These are phyloP conservation scores for Penicillium macrosclerotiorum DNA, from an alignment of 495 filamentous ascomycete species.

Conservation along the genomic window DNA sequence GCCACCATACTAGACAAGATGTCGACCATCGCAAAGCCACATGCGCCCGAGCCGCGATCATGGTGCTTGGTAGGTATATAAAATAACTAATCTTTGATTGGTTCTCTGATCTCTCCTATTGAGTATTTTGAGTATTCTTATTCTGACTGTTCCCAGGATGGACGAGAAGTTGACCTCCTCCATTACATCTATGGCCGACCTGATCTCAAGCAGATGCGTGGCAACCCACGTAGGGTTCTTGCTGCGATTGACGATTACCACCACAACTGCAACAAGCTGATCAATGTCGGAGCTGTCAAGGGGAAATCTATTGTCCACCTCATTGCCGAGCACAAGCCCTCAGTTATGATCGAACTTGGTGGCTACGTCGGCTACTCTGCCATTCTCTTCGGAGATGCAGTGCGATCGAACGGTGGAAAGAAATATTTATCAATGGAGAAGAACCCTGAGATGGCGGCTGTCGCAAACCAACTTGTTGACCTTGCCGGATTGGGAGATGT, in stretches of 20 bases:
- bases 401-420: constrained; percentile 51
- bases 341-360: constrained; percentile 68
- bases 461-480: constrained; percentile 56
- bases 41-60: not conserved
- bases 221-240: constrained; percentile 56
- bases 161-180: constrained; percentile 66
- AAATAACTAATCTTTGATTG: too few relatives aligned
- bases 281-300: constrained; percentile 69
- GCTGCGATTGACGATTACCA: constrained; percentile 55
- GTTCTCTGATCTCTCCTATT: too few relatives aligned
- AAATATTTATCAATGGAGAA: constrained; percentile 59
- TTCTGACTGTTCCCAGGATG: constrained; percentile 41
- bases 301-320: constrained; percentile 58
- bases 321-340: constrained; percentile 58
- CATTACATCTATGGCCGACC: constrained; percentile 58
- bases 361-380: constrained; percentile 75
- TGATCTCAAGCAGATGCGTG: constrained; percentile 50
- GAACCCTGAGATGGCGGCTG: constrained; percentile 60
- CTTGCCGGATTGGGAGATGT: constrained; percentile 60
- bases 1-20: not conserved
- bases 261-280: constrained; percentile 54
- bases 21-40: constrained; percentile 2
- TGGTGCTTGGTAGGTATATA: not conserved
- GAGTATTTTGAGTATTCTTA: not conserved
- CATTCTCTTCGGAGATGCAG: constrained; percentile 59